Base-by-base conservation (phyloP, 768 basidiomycete genomes). In the Strobilomyces echinocephalus region DNA sequence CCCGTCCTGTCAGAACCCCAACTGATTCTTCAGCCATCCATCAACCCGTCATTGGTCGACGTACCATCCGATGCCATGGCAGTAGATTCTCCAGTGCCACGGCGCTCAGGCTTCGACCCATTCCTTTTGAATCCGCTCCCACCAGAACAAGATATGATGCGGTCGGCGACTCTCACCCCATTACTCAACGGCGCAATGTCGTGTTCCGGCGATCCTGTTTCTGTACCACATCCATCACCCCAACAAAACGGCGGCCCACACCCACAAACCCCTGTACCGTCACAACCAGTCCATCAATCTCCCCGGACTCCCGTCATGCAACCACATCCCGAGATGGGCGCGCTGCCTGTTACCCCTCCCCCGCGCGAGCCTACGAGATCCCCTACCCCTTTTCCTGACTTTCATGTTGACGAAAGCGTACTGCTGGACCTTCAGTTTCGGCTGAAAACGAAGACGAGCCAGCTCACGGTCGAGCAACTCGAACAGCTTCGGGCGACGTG, bases 401-500 rank as follows among this genome's bases (percentile, higher is more conserved):
- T 99, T 69, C 68, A 81, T 39, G 63, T 95, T 14, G 76, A 88
- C 45, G 72, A 79, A 21, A 64, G 55, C 2, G 64, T 75, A 10
- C 60, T 95, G 24, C 61, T 60, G 0, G 63, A 76, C 10, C 77
- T 98, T 0, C 69, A 73, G 52, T 42, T 65, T 3, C 69, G 74
- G 42, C 66, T 97, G 26, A 71, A 71, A 34, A 72, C 79, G 16
- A 66, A 66, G 42, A 97, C 95, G 1, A 65, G 55, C 7, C 65
- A 64, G 0, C 73, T 97, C 40, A 89, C 76, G 24, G 77, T 97
- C 46, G 97, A 99, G 65, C 84, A 95, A 65, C 79, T 99, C 7
- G 97, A 98, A 66, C 94, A 98, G 69, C 77, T 99, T 7, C 82
- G 97, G 6, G 95, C 97, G 8, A 83, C 80, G 3, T 87, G 84